Evolutionary conservation across 2,329 filamentous ascomycete genomes (phyloP).

Genomic region (Dothideomycetes sp.): DNA sequence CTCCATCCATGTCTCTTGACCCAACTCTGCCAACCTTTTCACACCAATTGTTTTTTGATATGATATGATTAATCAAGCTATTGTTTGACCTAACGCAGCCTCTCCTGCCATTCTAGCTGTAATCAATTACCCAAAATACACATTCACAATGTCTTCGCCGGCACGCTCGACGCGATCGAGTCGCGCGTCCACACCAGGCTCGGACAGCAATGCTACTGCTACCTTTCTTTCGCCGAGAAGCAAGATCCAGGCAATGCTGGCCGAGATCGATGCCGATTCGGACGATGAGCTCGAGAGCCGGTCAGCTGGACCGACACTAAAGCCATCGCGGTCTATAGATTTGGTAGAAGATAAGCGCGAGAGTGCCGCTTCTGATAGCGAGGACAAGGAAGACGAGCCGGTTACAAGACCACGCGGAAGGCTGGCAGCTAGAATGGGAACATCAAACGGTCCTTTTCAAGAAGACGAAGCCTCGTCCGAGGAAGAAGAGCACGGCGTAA

Average conservation of each 20-base stretch:
- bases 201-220: slow-evolving; percentile 5
- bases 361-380: slow-evolving; percentile 10
- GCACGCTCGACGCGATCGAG: slow-evolving; percentile 9
- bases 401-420: slow-evolving; percentile 45
- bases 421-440: slow-evolving; percentile 54
- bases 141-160: slow-evolving; percentile 7
- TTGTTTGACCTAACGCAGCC: too few species aligned
- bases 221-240: slow-evolving; percentile 28
- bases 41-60: not conserved
- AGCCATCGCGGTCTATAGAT: not conserved
- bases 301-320: slow-evolving; percentile 4
- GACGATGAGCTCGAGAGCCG: slow-evolving; percentile 21
- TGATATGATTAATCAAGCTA: too few species aligned
- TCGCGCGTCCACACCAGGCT: slow-evolving; percentile 9
- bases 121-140: too few species aligned
- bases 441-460: slow-evolving; percentile 10
- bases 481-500: slow-evolving; percentile 20
- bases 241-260: slow-evolving; percentile 40
- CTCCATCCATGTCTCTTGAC: too few species aligned
- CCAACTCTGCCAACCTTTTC: not conserved
- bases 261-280: slow-evolving; percentile 31
- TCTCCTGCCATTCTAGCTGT: not conserved
- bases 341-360: slow-evolving; percentile 1
- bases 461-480: slow-evolving; percentile 14
- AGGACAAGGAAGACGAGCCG: slow-evolving; percentile 27